Evolutionary conservation across 306 rosid genomes (phyloP), one percentile per base, ranked within the genome.

Genomic region (Castanea mollissima): DNA sequence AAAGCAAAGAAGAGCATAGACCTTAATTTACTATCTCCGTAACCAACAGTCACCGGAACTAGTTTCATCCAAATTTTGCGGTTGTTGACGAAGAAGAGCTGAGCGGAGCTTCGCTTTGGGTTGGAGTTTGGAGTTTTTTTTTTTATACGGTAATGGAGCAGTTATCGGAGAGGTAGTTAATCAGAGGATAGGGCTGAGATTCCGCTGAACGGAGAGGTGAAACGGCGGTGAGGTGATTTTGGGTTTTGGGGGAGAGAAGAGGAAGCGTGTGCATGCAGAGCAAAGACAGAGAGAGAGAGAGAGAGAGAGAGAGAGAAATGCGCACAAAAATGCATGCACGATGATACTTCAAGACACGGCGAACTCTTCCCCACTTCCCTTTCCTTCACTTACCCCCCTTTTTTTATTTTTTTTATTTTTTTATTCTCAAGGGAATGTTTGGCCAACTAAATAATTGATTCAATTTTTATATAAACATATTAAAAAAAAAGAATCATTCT

Each of bases 261-360:
- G 90, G 78, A 90, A 91, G 92, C 97, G 97, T 88, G 96, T 89
- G 97, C 97, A 92, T 90, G 97, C 90, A 89, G 84, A 90, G 80
- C 84, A 83, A 89, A 86, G 8, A 41, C 12, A 41, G 81, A 78
- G 83, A 76, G 64, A 78, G 79, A 73, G 68, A 81, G 80, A 77
- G 77, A 49, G 15, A 46, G 52, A 78, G 81, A 75, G 74, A 82
- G 79, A 85, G 83, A 75, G 77, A 77, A 72, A 49, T 12, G 54
- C 54, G 75, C 49, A 87, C 83, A 87, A 85, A 82, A 94, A 89
- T 89, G 98, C 98, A 94, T 94, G 98, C 98, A 94, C 97, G 98
- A 93, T 89, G 96, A 92, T 94, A 88, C 97, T 94, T 92, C 91
- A 94, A 92, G 98, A 86, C 98, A 90, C 90, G 71, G 93, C 96